Percentiles rank a stretch among this genome's conserved stretches.
phyloP scores from a whole-genome alignment of 371 early-diverging fungal species.

The Syncephalis plumigaleata region DNA sequence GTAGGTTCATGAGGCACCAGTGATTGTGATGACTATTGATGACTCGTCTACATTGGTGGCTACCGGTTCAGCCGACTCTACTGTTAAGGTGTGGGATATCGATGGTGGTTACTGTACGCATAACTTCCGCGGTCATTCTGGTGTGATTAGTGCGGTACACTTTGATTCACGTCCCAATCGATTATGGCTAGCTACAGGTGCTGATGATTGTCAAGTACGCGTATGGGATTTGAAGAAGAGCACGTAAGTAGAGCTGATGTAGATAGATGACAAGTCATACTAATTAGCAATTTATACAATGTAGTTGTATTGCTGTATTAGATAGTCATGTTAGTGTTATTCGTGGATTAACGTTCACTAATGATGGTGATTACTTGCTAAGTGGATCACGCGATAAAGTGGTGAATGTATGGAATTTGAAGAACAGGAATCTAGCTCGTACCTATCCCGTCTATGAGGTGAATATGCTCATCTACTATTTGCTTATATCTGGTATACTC shows the following conservation, averaged over 20 bases:
- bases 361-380: conserved; percentile 54
- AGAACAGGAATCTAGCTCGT: conserved; percentile 38
- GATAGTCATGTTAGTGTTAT: conserved; percentile 83
- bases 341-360: conserved; percentile 67
- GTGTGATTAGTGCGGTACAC: conserved; percentile 66
- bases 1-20: conserved; percentile 78
- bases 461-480: too few relatives aligned
- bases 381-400: conserved; percentile 91
- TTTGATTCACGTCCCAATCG: conserved; percentile 49
- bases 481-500: too few relatives aligned
- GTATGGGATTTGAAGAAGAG: conserved; percentile 73
- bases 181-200: conserved; percentile 61
- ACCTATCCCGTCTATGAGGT: conserved; percentile 75
- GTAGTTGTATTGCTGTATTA: conserved; percentile 49
- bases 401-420: conserved; percentile 80
- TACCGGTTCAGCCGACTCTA: conserved; percentile 92
- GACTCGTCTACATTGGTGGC: conserved; percentile 75
- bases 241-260: conserved; percentile 15
- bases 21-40: conserved; percentile 85
- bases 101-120: conserved; percentile 89
- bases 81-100: conserved; percentile 90
- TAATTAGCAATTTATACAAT: background rate
- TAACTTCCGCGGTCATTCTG: conserved; percentile 83
- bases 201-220: conserved; percentile 78
- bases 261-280: background rate